phyloP scores from a whole-genome alignment of 2,329 filamentous ascomycete species.

The Ophiostoma perfectum region DNA sequence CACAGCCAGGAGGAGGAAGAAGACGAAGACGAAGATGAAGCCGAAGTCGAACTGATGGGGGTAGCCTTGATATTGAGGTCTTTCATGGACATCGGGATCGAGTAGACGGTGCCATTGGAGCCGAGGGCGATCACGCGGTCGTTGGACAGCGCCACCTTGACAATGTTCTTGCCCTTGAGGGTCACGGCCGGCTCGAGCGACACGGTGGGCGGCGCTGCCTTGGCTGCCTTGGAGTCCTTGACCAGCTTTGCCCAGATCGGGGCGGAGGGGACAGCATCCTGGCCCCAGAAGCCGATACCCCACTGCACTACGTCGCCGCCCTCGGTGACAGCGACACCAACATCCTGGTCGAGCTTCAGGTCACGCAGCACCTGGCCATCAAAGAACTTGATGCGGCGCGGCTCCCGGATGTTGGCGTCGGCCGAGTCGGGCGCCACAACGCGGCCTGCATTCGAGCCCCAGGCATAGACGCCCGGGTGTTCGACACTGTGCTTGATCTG shows the following conservation, averaged over 20 bases:
- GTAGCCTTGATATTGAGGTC: conserved; percentile 54
- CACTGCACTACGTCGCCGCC: conserved; percentile 87
- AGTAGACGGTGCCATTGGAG: conserved; percentile 72
- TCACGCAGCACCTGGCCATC: conserved; percentile 79
- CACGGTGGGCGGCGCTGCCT: conserved; percentile 38
- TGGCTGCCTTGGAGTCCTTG: conserved; percentile 5
- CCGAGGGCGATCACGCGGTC: conserved; percentile 80
- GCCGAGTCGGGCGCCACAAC: conserved; percentile 82
- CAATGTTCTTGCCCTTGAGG: conserved; percentile 73
- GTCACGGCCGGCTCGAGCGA: conserved; percentile 66
- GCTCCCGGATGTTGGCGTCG: conserved; percentile 72
- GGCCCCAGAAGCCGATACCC: conserved; percentile 62
- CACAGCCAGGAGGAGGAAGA: conserved; percentile 53
- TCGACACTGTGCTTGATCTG: conserved; percentile 79
- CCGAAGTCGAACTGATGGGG: background rate
- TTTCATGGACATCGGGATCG: conserved; percentile 66
- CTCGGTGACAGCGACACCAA: conserved; percentile 82
- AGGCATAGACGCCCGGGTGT: conserved; percentile 84
- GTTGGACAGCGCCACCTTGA: conserved; percentile 68
- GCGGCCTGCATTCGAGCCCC: conserved; percentile 80
- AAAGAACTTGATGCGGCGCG: conserved; percentile 73
- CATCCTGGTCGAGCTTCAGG: conserved; percentile 74
- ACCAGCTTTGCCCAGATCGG: conserved; percentile 11
- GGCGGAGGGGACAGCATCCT: conserved; percentile 2
- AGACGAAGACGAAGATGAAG: conserved; percentile 39